A percentile compares a stretch with the other conserved stretches of the same genome.
Conservation (phyloP, 2,329 filamentous ascomycete genomes). For the Ascocoryne sarcoides region DNA sequence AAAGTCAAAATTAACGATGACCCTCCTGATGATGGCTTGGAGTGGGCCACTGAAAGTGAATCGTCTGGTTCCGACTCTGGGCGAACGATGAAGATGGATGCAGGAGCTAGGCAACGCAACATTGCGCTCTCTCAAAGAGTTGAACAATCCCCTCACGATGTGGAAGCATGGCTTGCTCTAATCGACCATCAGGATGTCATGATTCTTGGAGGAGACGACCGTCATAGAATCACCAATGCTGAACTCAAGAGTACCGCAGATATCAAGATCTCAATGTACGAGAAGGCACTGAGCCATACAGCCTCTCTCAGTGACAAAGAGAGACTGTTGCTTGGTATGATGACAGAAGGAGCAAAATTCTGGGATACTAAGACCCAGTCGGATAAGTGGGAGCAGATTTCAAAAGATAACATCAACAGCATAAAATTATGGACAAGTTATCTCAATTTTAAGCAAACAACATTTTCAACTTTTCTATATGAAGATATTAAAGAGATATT, state of each 20-base stretch:
- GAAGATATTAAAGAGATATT: conserved; percentile 55
- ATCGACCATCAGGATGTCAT: conserved; percentile 68
- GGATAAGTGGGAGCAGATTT: conserved; percentile 56
- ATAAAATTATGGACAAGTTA: conserved; percentile 65
- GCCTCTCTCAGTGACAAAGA: conserved; percentile 40
- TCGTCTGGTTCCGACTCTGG: conserved; percentile 32
- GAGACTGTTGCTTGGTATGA: conserved; percentile 55
- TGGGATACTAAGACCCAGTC: conserved; percentile 59
- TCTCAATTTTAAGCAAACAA: conserved; percentile 64
- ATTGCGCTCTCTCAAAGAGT: conserved; percentile 55
- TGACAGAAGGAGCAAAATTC: conserved; percentile 64
- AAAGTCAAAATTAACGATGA: conserved; percentile 42
- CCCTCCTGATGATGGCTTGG: conserved; percentile 26
- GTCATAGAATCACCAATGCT: conserved; percentile 43
- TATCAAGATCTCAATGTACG: conserved; percentile 70
- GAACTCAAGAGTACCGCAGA: conserved; percentile 65
- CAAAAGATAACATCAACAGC: conserved; percentile 46
- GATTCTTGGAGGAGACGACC: conserved; percentile 41
- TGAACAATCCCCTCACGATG: conserved; percentile 56
- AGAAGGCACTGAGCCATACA: conserved; percentile 61
- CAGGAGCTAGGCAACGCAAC: conserved; percentile 44
- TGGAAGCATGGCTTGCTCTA: conserved; percentile 68
- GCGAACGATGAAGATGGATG: conserved; percentile 30
- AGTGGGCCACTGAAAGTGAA: conserved; percentile 38
- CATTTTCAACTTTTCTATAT: conserved; percentile 57